Conservation (phyloP, 2,329 filamentous ascomycete species). For the Cercospora brassicicola region DNA sequence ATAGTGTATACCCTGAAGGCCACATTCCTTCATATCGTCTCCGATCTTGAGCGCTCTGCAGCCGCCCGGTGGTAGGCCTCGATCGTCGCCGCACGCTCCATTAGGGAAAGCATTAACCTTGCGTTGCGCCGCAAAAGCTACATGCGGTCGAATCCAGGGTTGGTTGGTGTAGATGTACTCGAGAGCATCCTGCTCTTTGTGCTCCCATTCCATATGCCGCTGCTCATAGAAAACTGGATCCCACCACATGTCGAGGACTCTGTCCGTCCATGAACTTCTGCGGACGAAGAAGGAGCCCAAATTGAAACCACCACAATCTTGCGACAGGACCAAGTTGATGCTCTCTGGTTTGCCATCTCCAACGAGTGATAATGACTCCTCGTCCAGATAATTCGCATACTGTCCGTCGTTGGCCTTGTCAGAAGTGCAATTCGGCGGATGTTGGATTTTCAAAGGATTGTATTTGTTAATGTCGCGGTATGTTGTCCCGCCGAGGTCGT, state of each 20-base stretch:
- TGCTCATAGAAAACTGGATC: constrained; percentile 97
- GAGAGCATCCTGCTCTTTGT: constrained; percentile 95
- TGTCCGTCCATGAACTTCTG: constrained; percentile 84
- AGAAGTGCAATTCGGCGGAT: constrained; percentile 63
- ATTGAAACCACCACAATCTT: constrained; percentile 96
- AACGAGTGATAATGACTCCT: constrained; percentile 65
- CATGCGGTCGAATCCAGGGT: constrained; percentile 86
- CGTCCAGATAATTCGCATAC: constrained; percentile 66
- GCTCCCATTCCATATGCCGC: constrained; percentile 98
- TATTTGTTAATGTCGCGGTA: constrained; percentile 96
- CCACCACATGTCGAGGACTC: constrained; percentile 95
- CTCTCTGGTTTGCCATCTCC: constrained; percentile 78
- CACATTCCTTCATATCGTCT: constrained; percentile 34
- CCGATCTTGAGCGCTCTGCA: constrained; percentile 30
- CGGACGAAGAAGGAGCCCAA: constrained; percentile 91
- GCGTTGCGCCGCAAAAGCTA: constrained; percentile 85
- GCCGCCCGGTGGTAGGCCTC: constrained; percentile 61
- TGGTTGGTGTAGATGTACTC: constrained; percentile 89
- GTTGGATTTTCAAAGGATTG: constrained; percentile 90
- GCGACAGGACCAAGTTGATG: constrained; percentile 82
- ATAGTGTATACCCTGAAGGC: constrained; percentile 68
- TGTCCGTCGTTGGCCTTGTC: constrained; percentile 46
- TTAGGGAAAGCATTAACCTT: constrained; percentile 92
- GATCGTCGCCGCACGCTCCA: constrained; percentile 79
- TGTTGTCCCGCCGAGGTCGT: constrained; percentile 68